These are phyloP conservation scores for Westerdykella ornata DNA, from an alignment of 2,329 filamentous ascomycete species.

Conservation along the genomic window DNA sequence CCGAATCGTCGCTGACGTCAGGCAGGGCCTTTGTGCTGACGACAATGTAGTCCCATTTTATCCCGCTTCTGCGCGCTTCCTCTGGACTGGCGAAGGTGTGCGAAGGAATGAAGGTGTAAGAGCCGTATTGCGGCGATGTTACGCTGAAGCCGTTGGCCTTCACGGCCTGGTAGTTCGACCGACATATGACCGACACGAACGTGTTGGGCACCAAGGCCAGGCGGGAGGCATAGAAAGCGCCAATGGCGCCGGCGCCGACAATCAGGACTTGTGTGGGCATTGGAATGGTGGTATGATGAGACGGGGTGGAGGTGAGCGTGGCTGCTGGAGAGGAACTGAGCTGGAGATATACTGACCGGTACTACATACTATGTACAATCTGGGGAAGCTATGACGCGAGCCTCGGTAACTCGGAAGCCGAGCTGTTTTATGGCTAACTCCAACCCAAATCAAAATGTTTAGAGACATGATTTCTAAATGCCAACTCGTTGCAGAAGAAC, in stretches of 20 bases:
- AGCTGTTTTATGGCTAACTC: no score
- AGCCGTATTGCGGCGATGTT: constrained; percentile 59
- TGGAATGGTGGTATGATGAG: neutral
- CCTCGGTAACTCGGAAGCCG: no score
- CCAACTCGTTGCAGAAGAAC: no score
- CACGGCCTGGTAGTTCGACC: constrained; percentile 65
- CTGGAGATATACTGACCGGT: no score
- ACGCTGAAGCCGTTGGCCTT: constrained; percentile 56
- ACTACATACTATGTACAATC: no score
- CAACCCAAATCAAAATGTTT: no score
- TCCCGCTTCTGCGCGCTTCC: constrained; percentile 45
- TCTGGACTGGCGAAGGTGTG: constrained; percentile 57
- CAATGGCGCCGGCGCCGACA: constrained; percentile 64
- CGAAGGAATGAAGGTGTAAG: constrained; percentile 58
- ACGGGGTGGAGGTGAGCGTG: neutral
- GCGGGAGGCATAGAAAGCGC: constrained; percentile 65
- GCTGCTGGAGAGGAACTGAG: no score
- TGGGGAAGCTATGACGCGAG: no score
- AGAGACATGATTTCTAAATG: no score
- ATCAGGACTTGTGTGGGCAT: constrained; percentile 54
- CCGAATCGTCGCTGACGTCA: constrained; percentile 57
- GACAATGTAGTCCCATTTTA: constrained; percentile 59
- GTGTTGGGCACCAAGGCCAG: constrained; percentile 54
- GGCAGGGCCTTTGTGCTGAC: constrained; percentile 66
- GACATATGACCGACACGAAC: constrained; percentile 62